Evolutionary conservation across 169 alveolate species (phyloP), one percentile per base, ranked within the genome.

Genomic region (Plasmodium inui): DNA sequence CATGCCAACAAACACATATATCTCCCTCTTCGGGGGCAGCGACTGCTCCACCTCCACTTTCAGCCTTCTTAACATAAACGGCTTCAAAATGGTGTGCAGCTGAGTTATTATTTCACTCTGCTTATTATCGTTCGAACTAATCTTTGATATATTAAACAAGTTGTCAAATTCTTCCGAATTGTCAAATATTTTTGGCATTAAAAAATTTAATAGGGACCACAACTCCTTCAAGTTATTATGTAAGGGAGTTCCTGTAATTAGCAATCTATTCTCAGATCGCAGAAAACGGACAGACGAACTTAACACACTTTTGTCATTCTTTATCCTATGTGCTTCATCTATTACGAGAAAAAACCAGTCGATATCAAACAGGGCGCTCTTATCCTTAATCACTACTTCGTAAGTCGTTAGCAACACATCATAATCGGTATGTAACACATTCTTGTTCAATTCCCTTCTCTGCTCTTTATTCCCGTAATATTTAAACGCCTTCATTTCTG

Each of bases 301-400:
- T 98, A 99, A 96, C 98, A 98, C 97, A 95, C 99, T 95, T 98
- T 98, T 93, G 94, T 98, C 99, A 92, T 99, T 99, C 96, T 99
- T 99, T 80, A 99, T 99, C 55, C 99, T 98, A 92, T 99, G 99
- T 19, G 99, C 99, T 96, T 99, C 99, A 96, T 99, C 99, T 34
- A 99, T 98, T 14, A 99, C 98, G 97, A 99, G 97, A 84, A 98
- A 99, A 92, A 98, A 97, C 99, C 99, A 99, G 92, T 95, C 97
- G 3, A 98, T 96, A 96, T 97, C 98, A 37, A 97, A 96, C 73
- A 99, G 97, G 46, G 98, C 97, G 67, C 97, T 97, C 95, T 98
- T 98, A 84, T 98, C 99, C 83, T 98, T 97, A 17, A 98, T 98
- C 14, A 98, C 98, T 46, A 98, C 96, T 80, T 99, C 99, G 93